Conservation (phyloP, 2,329 filamentous ascomycete genomes). For the Cadophora luteo-olivacea region DNA sequence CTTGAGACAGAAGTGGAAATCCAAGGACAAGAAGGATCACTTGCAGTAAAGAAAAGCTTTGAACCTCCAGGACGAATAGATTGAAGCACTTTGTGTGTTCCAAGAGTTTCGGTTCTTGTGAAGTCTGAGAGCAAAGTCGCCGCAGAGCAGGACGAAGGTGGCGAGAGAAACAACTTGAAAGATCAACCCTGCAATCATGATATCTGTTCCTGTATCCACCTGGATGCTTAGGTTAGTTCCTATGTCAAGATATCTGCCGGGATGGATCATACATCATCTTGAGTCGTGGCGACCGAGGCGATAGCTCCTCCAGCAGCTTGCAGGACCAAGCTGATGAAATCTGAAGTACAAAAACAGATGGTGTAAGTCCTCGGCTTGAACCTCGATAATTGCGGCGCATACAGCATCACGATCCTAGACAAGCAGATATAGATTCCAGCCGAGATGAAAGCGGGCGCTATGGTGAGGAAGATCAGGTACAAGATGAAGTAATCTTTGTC, state of each 20-base stretch:
- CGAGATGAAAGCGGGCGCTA: conserved; percentile 65
- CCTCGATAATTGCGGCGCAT: conserved; percentile 52
- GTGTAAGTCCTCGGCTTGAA: conserved; percentile 49
- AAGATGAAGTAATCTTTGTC: conserved; percentile 53
- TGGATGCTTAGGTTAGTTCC: not conserved
- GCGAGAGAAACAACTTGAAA: conserved; percentile 47
- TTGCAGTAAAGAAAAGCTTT: conserved; percentile 24
- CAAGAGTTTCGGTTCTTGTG: conserved; percentile 20
- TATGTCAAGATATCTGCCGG: too few relatives aligned
- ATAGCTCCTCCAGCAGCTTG: conserved; percentile 62
- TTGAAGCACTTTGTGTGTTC: conserved; percentile 12
- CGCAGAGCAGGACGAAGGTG: conserved; percentile 42
- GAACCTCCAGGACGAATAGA: conserved; percentile 28
- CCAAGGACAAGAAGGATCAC: not conserved
- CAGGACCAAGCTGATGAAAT: conserved; percentile 62
- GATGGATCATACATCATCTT: not conserved
- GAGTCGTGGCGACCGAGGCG: conserved; percentile 47
- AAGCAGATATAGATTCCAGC: conserved; percentile 68
- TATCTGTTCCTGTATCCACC: conserved; percentile 53
- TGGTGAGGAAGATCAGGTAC: conserved; percentile 64
- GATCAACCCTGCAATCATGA: conserved; percentile 56
- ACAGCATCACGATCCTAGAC: conserved; percentile 51
- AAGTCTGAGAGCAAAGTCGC: conserved; percentile 31
- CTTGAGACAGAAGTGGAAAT: not conserved
- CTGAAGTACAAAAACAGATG: conserved; percentile 65